Base-by-base conservation (phyloP, 306 rosid genomes). In the Inga leiocalycina region DNA sequence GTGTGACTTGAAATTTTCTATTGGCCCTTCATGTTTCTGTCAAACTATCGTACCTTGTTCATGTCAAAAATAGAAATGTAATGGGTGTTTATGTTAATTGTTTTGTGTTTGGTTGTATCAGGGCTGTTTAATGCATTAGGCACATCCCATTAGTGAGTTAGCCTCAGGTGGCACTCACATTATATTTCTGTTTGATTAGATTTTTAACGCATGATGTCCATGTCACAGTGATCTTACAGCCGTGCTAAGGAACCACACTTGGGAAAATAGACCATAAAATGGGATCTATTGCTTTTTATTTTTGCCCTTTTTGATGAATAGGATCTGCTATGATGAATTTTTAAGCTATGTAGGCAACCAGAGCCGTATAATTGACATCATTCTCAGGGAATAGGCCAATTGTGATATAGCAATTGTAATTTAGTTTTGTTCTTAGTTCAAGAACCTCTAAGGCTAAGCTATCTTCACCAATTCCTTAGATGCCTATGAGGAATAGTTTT, bases 1-100 rank as follows among this genome's bases (percentile, higher is more conserved):
- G 35, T 83, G 30, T 61, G 83, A 35, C 80, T 16, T 83, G 82
- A 64, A 70, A 62, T 80, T 86, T 51, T 80, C 87, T 76, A 64
- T 37, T 76, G 80, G 62, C 73, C 59, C 34, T 83, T 61, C 65
- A 70, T 82, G 73, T 59, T 32, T 51, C 45, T 61, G 79, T 86
- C 76, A 52, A 62, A 17, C 76, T 7, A 6, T 56, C 13, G 10
- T 8, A 15, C 66, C 45, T 43, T 72, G 30, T 43, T 59, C 80
- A 24, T 62, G 19, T 19, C 61, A 39, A 19, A 43, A 59, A 80
- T 52, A 57, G 46, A 70, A 79, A 70, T 66, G 74, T 54, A 76
- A 70, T 56, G 39, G 78, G 22, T 56, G 37, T 76, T 74, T 67
- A 22, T 72, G 24, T 75, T 74, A 76, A 41, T 75, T 54, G 69